phyloP scores from a whole-genome alignment of 1,284 basidiomycete genomes.

The Melampsora occidentalis region DNA sequence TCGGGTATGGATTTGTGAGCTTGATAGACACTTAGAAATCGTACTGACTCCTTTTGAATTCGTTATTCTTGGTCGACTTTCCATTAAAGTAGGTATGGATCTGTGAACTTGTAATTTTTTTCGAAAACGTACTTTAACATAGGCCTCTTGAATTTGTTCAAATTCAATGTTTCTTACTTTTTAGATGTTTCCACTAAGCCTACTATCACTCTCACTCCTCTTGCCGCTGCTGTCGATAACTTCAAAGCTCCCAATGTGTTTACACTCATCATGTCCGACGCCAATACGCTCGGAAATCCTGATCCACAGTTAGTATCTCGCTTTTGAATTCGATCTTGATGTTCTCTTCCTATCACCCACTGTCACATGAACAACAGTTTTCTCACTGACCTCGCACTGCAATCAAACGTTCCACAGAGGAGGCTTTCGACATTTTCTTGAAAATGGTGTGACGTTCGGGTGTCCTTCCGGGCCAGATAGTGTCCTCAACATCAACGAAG shows the following conservation, averaged over 20 bases:
- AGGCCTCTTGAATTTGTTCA: too few relatives aligned
- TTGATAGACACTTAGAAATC: too few relatives aligned
- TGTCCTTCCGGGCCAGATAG: constrained; percentile 1
- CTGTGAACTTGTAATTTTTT: too few relatives aligned
- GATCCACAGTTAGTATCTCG: constrained; percentile 14
- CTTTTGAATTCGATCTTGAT: neutral
- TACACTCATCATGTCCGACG: constrained; percentile 32
- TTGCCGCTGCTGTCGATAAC: neutral
- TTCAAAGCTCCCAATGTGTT: constrained; percentile 30
- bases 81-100: too few relatives aligned
- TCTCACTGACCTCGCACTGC: neutral
- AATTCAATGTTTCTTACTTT: too few relatives aligned
- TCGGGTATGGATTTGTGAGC: neutral
- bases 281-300: constrained; percentile 25
- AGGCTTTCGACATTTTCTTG: constrained; percentile 26
- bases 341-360: neutral
- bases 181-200: constrained; percentile 24
- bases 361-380: neutral
- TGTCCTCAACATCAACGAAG: constrained; percentile 12
- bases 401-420: neutral
- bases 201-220: constrained; percentile 5
- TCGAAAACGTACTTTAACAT: too few relatives aligned
- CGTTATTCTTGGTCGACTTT: too few relatives aligned
- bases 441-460: constrained; percentile 28
- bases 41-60: too few relatives aligned